phyloP scores from a whole-genome alignment of 208 protist genomes.

The Wallacemonas sp. region DNA sequence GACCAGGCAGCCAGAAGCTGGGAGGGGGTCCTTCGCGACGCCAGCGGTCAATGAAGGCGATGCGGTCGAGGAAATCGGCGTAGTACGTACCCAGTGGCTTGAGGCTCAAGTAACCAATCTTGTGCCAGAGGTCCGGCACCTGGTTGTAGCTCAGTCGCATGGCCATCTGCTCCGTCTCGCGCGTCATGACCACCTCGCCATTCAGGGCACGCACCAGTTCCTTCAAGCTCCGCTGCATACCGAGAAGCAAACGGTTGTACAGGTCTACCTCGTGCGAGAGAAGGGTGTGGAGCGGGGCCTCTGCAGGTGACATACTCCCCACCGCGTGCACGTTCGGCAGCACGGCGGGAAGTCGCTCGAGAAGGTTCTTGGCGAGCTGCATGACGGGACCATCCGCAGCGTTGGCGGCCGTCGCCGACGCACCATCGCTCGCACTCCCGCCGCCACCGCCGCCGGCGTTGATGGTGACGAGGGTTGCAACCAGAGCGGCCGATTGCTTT shows the following conservation, averaged over 20 bases:
- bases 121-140: conserved; percentile 92
- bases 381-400: conserved; percentile 46
- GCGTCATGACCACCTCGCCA: conserved; percentile 89
- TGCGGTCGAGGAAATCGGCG: conserved; percentile 86
- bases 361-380: conserved; percentile 44
- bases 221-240: conserved; percentile 47
- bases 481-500: conserved; percentile 41
- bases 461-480: conserved; percentile 51
- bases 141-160: conserved; percentile 75
- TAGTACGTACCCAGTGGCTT: conserved; percentile 95
- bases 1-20: conserved; percentile 95
- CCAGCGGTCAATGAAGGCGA: conserved; percentile 93
- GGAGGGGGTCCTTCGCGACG: conserved; percentile 80
- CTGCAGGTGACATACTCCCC: conserved; percentile 33
- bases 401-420: conserved; percentile 31
- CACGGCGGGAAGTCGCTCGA: conserved; percentile 54
- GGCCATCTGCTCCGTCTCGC: conserved; percentile 73
- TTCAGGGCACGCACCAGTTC: conserved; percentile 81
- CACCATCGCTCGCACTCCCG: conserved; percentile 41
- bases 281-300: conserved; percentile 80
- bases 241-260: conserved; percentile 76
- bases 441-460: conserved; percentile 37
- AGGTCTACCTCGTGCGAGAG: conserved; percentile 88
- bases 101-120: conserved; percentile 91
- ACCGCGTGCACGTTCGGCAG: conserved; percentile 47